Evolutionary conservation across 1,284 basidiomycete species (phyloP).

Genomic region (Farysia itapuensis): DNA sequence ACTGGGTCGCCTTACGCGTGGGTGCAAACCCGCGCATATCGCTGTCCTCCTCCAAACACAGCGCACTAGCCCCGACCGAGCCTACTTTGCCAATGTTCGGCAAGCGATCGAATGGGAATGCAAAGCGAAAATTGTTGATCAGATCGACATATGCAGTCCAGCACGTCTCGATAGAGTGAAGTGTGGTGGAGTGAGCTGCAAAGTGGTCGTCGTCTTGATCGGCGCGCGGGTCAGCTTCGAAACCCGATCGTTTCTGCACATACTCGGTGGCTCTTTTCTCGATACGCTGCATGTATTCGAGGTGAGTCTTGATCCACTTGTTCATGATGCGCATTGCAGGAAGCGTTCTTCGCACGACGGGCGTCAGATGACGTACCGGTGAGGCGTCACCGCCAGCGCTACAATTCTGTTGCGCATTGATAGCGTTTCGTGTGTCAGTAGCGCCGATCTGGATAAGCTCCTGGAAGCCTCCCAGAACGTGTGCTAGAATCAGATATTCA

Average conservation of each 20-base stretch:
- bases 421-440: constrained; percentile 65
- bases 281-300: constrained; percentile 67
- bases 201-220: constrained; percentile 11
- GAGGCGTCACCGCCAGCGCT: constrained; percentile 1
- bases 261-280: constrained; percentile 30
- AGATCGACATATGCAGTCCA: constrained; percentile 75
- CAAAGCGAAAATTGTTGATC: constrained; percentile 67
- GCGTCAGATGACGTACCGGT: constrained; percentile 75
- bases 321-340: constrained; percentile 82
- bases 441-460: constrained; percentile 68
- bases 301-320: constrained; percentile 84
- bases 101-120: constrained; percentile 73
- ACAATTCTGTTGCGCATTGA: constrained; percentile 1
- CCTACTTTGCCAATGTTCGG: constrained; percentile 63
- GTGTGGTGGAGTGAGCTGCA: constrained; percentile 53
- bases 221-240: constrained; percentile 18
- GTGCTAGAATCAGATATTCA: constrained; percentile 72
- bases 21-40: constrained; percentile 88
- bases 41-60: constrained; percentile 83
- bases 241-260: constrained; percentile 15
- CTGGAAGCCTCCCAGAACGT: constrained; percentile 73
- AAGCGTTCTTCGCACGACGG: constrained; percentile 78
- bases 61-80: constrained; percentile 45
- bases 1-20: constrained; percentile 66
- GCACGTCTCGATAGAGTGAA: constrained; percentile 63